Percentiles rank a stretch among this genome's conserved stretches.
phyloP scores from a whole-genome alignment of 345 rosid genomes.

The Populus davidiana region DNA sequence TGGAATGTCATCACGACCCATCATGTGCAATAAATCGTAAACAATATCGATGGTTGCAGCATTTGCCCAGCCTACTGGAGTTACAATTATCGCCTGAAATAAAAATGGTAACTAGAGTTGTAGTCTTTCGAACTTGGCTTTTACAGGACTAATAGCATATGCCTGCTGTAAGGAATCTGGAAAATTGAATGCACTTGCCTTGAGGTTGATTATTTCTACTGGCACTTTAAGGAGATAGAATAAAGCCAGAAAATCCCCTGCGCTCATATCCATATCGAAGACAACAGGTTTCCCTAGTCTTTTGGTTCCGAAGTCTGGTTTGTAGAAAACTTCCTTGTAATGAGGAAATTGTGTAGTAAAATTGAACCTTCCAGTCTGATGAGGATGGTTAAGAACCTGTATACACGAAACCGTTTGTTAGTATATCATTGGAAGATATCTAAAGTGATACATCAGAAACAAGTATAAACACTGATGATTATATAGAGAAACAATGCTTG shows the following conservation, averaged over 20 bases:
- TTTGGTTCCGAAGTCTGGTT: constrained; percentile 49
- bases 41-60: constrained; percentile 82
- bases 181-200: constrained; percentile 33
- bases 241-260: constrained; percentile 82
- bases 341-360: constrained; percentile 68
- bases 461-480: neutral
- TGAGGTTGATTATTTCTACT: constrained; percentile 60
- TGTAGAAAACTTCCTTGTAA: constrained; percentile 53
- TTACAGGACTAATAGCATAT: neutral
- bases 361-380: constrained; percentile 65
- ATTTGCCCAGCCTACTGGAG: constrained; percentile 94
- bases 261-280: constrained; percentile 96
- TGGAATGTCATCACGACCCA: constrained; percentile 94
- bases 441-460: neutral
- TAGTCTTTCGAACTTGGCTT: neutral
- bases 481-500: neutral
- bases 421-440: neutral
- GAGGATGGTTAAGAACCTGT: constrained; percentile 66
- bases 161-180: neutral
- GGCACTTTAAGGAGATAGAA: constrained; percentile 84
- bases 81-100: constrained; percentile 70
- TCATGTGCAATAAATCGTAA: constrained; percentile 91
- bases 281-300: constrained; percentile 69
- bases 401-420: neutral
- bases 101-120: neutral